A percentile compares a stretch with the other conserved stretches of the same genome.
Conservation (phyloP, 441 rosid species). For the Croton setiger region DNA sequence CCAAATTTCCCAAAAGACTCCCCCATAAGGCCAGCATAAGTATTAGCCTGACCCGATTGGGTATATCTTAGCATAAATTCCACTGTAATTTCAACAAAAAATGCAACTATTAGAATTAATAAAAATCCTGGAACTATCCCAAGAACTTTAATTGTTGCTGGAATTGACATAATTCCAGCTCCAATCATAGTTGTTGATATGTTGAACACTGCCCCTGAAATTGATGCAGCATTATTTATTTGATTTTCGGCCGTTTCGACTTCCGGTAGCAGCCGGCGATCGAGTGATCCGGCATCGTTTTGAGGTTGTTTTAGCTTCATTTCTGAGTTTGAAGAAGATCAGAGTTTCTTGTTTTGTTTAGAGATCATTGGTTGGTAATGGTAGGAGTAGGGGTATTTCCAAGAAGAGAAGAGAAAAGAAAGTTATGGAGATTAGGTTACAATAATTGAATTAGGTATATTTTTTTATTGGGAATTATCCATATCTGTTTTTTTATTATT, state of each 20-base stretch:
- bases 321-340: neutral
- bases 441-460: no score
- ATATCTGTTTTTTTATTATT: no score
- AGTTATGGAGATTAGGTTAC: no score
- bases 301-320: constrained; percentile 2
- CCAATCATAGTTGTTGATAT: constrained; percentile 52
- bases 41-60: constrained; percentile 27
- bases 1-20: constrained; percentile 50
- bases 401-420: no score
- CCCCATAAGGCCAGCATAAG: constrained; percentile 46
- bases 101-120: constrained; percentile 31
- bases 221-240: constrained; percentile 16
- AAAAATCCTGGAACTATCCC: constrained; percentile 44
- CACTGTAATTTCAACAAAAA: constrained; percentile 37
- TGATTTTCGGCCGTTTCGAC: neutral
- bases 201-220: constrained; percentile 44
- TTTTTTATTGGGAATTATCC: no score
- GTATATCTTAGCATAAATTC: constrained; percentile 52
- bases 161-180: constrained; percentile 63
- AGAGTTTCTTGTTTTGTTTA: no score
- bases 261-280: constrained; percentile 21
- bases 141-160: constrained; percentile 51
- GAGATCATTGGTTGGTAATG: no score
- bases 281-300: neutral
- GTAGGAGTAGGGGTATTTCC: no score